Base-by-base conservation (phyloP, 108 stramenopile species). In the Schizochytrium sp. region DNA sequence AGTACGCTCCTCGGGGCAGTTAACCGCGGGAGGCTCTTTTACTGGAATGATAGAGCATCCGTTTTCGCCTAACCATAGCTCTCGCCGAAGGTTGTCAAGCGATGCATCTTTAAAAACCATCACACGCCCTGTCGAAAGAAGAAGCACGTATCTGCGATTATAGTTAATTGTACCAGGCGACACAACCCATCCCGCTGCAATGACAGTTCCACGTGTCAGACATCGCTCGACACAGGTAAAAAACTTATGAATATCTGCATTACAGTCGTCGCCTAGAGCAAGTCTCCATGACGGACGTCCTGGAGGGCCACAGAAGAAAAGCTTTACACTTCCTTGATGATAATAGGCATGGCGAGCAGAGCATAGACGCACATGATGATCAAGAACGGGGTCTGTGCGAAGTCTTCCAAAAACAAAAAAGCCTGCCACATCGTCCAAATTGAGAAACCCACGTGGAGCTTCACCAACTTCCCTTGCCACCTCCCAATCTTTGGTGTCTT, bases 41-140 rank as follows among this genome's bases (percentile, higher is more conserved):
- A 83, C 50, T 10, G 76, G 76, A 2, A 17, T 38, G 15, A 83
- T 55, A 40, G 45, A 5, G 76, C 76, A 83, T 15, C 50, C 76
- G 47, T 17, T 10, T 8, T 83, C 76, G 10, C 76, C 76, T n/a
- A 83, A n/a, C 76, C 76, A 83, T 53, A 83, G 47, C 10, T 83
- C 76, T 10, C 76, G 76, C 10, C 76, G 76, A n/a, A 83, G 28
- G 47, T 55, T 83, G 53, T 83, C 76, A 40, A 83, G 76, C 50
- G 76, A 83, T n/a, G 76, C 50, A 40, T 83, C 76, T 40, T 83
- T 83, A 53, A 83, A 83, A 17, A 83, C 55, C 50, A 83, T 47
- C 53, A 83, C 38, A 40, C 76, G 47, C 50, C 76, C 76, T 10
- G 47, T 83, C 12, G 76, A 83, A 7, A 83, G 53, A 47, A 83